phyloP scores from a whole-genome alignment of 139 green algal genomes.

The Chlamydomonas asymmetrica region DNA sequence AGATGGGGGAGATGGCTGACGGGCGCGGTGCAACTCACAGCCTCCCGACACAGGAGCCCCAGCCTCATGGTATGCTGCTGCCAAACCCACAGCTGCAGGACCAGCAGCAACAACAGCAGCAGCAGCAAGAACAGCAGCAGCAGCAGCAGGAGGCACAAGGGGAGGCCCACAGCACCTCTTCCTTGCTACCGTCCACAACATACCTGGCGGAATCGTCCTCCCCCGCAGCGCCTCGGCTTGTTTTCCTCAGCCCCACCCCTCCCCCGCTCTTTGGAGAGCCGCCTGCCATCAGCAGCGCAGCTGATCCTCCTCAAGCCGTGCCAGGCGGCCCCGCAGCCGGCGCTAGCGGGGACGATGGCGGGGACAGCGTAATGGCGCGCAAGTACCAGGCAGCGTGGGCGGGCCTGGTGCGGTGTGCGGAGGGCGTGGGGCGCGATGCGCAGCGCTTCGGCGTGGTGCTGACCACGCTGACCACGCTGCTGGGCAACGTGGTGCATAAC shows the following conservation, averaged over 20 bases:
- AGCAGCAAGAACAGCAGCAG: constrained; percentile 5
- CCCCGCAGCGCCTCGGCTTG: background rate
- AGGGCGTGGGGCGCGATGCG: background rate
- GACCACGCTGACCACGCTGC: constrained; percentile 18
- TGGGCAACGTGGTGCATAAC: constrained; percentile 29
- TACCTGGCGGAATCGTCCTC: too few relatives aligned
- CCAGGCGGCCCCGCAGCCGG: background rate
- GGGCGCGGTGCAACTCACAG: background rate
- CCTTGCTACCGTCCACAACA: background rate
- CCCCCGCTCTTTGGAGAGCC: background rate
- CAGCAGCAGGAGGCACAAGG: background rate
- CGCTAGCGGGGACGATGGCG: background rate
- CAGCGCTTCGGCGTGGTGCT: background rate
- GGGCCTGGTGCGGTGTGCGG: background rate
- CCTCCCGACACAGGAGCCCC: too few relatives aligned
- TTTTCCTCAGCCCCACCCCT: background rate
- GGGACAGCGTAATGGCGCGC: background rate
- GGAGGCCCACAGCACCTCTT: too few relatives aligned
- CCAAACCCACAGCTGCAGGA: background rate
- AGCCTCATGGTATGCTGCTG: background rate
- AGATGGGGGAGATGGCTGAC: background rate
- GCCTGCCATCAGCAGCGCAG: background rate
- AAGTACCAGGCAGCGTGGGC: background rate
- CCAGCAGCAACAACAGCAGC: background rate
- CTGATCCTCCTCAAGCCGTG: background rate